These are phyloP conservation scores for Metarhizium guizhouense DNA, from an alignment of 2,329 filamentous ascomycete genomes.

Conservation along the genomic window DNA sequence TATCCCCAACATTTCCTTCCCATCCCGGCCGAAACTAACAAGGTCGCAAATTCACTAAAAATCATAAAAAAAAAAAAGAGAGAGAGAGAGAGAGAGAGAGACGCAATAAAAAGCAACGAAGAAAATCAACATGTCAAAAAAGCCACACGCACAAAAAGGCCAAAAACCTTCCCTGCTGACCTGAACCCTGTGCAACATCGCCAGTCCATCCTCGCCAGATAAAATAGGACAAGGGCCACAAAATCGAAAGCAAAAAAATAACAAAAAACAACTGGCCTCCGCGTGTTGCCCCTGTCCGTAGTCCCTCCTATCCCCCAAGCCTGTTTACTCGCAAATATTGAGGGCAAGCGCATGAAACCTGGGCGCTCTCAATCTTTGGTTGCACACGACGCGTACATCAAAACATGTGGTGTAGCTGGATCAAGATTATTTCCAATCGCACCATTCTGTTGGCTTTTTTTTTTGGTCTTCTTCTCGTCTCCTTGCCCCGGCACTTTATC, in stretches of 20 bases:
- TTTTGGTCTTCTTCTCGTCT: not conserved
- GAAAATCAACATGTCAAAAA: not conserved
- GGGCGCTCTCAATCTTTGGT: not conserved
- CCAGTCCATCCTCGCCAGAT: not conserved
- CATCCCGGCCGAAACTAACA: not conserved
- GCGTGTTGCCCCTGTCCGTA: not conserved
- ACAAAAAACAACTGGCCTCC: not conserved
- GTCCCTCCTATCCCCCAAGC: not conserved
- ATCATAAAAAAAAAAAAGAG: not conserved
- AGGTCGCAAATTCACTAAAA: constrained; percentile 1
- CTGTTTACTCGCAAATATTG: not conserved
- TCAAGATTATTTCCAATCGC: not conserved
- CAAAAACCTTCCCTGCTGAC: not conserved
- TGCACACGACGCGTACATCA: not conserved
- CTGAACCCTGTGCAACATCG: not conserved
- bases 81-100: not conserved
- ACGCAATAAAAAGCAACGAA: not conserved
- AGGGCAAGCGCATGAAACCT: not conserved
- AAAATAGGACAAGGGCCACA: not conserved
- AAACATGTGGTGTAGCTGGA: not conserved
- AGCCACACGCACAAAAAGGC: not conserved
- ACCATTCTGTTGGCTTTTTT: not conserved
- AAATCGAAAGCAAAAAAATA: not conserved
- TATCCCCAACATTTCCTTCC: constrained; percentile 3
- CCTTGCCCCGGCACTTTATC: not conserved